Conservation (phyloP, 495 filamentous ascomycete species). For the Evansstolkia leycettana region DNA sequence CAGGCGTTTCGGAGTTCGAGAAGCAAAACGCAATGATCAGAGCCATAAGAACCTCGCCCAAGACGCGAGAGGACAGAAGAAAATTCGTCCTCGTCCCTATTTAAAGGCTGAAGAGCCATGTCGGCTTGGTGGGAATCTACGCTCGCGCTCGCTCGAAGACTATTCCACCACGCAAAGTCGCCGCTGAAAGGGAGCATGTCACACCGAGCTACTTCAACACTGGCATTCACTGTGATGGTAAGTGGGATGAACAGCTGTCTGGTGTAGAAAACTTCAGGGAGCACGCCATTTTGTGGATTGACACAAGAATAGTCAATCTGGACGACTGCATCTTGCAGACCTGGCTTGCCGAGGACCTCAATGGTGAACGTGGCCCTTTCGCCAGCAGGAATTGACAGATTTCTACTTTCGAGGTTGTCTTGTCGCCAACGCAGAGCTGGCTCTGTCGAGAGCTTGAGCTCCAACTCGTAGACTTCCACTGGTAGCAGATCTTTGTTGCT, state of each 20-base stretch:
- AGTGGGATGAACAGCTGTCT: constrained; percentile 71
- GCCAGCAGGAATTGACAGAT: constrained; percentile 53
- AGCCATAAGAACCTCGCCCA: constrained; percentile 26
- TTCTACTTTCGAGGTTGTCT: constrained; percentile 30
- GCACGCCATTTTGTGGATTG: constrained; percentile 46
- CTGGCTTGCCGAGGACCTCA: constrained; percentile 74
- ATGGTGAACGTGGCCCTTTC: constrained; percentile 63
- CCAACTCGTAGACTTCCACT: constrained; percentile 72
- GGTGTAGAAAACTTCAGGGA: constrained; percentile 70
- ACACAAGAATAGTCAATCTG: constrained; percentile 74
- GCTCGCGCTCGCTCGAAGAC: constrained; percentile 8
- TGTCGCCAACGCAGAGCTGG: constrained; percentile 58
- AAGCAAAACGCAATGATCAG: constrained; percentile 65
- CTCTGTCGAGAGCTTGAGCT: constrained; percentile 61
- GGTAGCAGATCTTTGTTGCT: constrained; percentile 62
- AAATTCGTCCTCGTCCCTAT: constrained; percentile 18
- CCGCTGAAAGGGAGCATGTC: constrained; percentile 62
- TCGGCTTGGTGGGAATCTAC: not conserved
- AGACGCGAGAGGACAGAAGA: constrained; percentile 29
- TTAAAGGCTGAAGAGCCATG: constrained; percentile 6
- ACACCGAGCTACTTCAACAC: constrained; percentile 63
- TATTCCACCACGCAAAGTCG: constrained; percentile 42
- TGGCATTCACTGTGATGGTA: constrained; percentile 83
- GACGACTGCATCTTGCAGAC: constrained; percentile 67
- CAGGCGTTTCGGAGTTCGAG: constrained; percentile 83